A percentile compares a stretch with the other conserved stretches of the same genome.
Evolutionary conservation across 306 rosid species (phyloP).

Genomic region (Dryas drummondii): DNA sequence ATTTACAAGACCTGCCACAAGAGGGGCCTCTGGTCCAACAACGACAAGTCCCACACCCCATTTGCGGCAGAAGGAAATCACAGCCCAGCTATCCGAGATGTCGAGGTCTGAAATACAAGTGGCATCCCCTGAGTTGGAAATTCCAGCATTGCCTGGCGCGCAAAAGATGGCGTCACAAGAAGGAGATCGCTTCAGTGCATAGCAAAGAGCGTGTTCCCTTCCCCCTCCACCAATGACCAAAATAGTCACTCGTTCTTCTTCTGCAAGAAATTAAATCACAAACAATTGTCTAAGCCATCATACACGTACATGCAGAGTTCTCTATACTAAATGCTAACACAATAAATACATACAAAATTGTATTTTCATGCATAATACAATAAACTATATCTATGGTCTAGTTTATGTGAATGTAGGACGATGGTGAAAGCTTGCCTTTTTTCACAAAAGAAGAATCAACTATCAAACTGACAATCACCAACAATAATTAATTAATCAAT

Average conservation of each 20-base stretch:
- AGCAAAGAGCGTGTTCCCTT: slow-evolving; percentile 93
- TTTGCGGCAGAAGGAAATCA: slow-evolving; percentile 61
- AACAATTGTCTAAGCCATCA: background rate
- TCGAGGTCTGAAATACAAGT: slow-evolving; percentile 76
- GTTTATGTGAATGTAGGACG: too few relatives aligned
- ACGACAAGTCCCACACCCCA: slow-evolving; percentile 84
- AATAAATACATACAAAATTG: background rate
- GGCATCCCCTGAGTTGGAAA: slow-evolving; percentile 75
- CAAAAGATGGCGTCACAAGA: slow-evolving; percentile 70
- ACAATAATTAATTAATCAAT: background rate
- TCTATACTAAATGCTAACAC: background rate
- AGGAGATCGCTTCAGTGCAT: slow-evolving; percentile 84
- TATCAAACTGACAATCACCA: background rate
- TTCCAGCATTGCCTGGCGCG: slow-evolving; percentile 94
- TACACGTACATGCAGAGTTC: background rate
- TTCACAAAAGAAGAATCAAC: background rate
- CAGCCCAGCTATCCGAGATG: slow-evolving; percentile 55
- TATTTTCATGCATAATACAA: background rate
- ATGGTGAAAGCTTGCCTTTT: background rate
- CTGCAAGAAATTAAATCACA: slow-evolving; percentile 3
- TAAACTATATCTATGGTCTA: background rate
- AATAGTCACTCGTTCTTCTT: slow-evolving; percentile 48
- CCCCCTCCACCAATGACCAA: slow-evolving; percentile 98
- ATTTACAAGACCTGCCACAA: slow-evolving; percentile 79
- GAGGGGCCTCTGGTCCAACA: slow-evolving; percentile 96